Percentiles rank a stretch among this genome's conserved stretches.
phyloP scores from a whole-genome alignment of 192 early-diverging fungal genomes.

The Haplosporangium gracile region DNA sequence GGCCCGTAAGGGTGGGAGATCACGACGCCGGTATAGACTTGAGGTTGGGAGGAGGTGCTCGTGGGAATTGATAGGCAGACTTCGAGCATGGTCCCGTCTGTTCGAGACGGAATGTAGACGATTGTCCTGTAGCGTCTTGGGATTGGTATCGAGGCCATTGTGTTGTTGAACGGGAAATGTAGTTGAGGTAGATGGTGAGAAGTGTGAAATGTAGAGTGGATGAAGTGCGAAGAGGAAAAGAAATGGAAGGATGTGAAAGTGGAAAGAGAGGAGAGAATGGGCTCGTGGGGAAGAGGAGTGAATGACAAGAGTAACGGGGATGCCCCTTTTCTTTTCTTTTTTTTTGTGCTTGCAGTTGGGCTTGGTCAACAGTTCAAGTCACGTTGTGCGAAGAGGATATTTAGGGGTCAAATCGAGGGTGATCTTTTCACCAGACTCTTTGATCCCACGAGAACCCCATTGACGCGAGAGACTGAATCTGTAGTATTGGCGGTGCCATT shows the following conservation, averaged over 20 bases:
- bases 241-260: background rate
- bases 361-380: too few species aligned
- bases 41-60: slow-evolving; percentile 18
- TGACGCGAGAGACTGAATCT: too few species aligned
- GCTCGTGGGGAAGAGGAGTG: too few species aligned
- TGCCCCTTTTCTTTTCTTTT: too few species aligned
- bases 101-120: slow-evolving; percentile 38
- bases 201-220: background rate
- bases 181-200: background rate
- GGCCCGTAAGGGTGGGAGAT: slow-evolving; percentile 63
- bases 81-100: slow-evolving; percentile 36
- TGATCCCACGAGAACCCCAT: too few species aligned
- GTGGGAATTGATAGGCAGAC: slow-evolving; percentile 45
- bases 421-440: too few species aligned
- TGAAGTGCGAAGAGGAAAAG: background rate
- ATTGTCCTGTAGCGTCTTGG: slow-evolving; percentile 33
- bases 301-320: too few species aligned
- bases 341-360: too few species aligned
- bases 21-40: slow-evolving; percentile 41
- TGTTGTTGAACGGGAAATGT: background rate
- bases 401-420: too few species aligned
- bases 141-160: slow-evolving; percentile 52
- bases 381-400: too few species aligned
- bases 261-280: too few species aligned
- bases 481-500: too few species aligned